Conservation (phyloP, 164 flowering plant species). For the Pachysandra terminalis region DNA sequence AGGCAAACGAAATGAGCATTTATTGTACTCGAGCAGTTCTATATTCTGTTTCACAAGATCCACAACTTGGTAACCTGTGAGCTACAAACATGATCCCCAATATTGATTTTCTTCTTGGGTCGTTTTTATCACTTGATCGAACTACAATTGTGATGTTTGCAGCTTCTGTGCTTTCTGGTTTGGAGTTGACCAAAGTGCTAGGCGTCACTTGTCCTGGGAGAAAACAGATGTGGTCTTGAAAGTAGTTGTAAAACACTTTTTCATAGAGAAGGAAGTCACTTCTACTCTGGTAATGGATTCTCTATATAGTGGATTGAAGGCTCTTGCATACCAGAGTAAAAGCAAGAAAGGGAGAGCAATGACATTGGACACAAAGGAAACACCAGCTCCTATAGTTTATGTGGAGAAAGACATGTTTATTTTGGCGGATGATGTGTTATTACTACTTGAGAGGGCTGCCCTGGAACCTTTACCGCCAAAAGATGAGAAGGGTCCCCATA, state of each 20-base stretch:
- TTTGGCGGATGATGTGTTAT: constrained; percentile 82
- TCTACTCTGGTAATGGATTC: constrained; percentile 99
- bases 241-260: constrained; percentile 82
- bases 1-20: background rate
- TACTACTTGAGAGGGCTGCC: constrained; percentile 81
- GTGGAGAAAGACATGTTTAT: constrained; percentile 86
- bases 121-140: background rate
- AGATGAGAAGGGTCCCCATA: constrained; percentile 96
- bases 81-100: background rate
- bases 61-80: background rate
- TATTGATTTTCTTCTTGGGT: background rate
- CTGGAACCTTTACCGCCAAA: constrained; percentile 90
- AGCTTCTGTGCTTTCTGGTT: constrained; percentile 89
- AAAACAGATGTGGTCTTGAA: constrained; percentile 74
- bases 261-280: constrained; percentile 95
- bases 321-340: constrained; percentile 74
- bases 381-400: constrained; percentile 64
- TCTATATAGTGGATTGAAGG: constrained; percentile 90
- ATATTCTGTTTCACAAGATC: background rate
- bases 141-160: constrained; percentile 22
- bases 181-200: constrained; percentile 68
- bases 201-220: constrained; percentile 82
- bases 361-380: constrained; percentile 55
- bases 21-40: background rate
- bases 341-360: constrained; percentile 47